These are phyloP conservation scores for Solioccasus polychromus DNA, from an alignment of 768 basidiomycete genomes.

Conservation along the genomic window DNA sequence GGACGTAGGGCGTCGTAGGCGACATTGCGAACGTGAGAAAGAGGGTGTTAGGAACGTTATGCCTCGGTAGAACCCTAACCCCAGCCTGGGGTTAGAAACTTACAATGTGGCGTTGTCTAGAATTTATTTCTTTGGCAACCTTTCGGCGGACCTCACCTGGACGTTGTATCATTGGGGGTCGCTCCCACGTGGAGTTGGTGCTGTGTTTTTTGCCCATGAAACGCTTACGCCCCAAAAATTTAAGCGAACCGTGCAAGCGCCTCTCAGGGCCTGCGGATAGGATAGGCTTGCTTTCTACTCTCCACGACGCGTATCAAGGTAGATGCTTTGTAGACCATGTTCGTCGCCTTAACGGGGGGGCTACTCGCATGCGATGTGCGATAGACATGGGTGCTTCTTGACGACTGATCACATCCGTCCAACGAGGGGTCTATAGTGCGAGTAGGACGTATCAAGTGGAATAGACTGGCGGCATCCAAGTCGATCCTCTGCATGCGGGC, in stretches of 20 bases:
- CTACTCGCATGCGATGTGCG: slow-evolving; percentile 4
- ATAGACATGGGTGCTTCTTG: not conserved
- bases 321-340: slow-evolving; percentile 8
- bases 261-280: too few species aligned
- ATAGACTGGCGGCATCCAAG: not conserved
- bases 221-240: too few species aligned
- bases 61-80: slow-evolving; percentile 26
- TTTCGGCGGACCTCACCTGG: too few species aligned
- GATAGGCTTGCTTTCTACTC: too few species aligned
- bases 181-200: not conserved
- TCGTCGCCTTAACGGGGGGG: slow-evolving; percentile 15
- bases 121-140: not conserved
- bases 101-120: not conserved
- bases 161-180: not conserved
- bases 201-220: too few species aligned
- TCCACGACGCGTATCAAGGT: too few species aligned
- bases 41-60: not conserved
- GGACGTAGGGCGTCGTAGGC: slow-evolving; percentile 61
- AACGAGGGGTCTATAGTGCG: slow-evolving; percentile 3
- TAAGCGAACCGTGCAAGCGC: not conserved
- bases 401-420: slow-evolving; percentile 14
- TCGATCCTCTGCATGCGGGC: slow-evolving; percentile 3
- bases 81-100: slow-evolving; percentile 13
- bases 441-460: slow-evolving; percentile 19
- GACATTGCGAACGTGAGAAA: slow-evolving; percentile 31